Evolutionary conservation across 2,329 filamentous ascomycete species (phyloP), one percentile per base, ranked within the genome.

Genomic region (Neurospora sp.): DNA sequence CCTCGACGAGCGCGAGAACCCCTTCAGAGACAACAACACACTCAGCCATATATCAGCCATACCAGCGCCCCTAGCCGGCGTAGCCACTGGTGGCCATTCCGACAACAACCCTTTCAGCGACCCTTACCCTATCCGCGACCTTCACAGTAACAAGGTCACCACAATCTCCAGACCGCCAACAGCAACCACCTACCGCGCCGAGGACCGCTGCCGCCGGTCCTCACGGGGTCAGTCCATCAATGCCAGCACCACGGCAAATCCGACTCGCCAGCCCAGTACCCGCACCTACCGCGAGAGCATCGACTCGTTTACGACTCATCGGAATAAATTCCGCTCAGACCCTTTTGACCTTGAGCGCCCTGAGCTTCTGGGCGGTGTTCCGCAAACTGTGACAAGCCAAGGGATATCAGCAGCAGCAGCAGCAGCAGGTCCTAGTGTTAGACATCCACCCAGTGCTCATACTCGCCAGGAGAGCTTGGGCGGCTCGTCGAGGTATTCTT

Each of bases 301-400:
- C n/a, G 78, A 75, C 17, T 81, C 81, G 1, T 81, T 83, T 65
- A 81, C 81, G 65, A 82, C 80, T 6, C 79, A 81, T 17, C 83
- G 84, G 69, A 85, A 84, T 74, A 87, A 87, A 75, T 87, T 88
- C 76, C 85, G 87, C 65, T 89, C 87, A 1, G 87, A 90, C 73
- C 88, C 87, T 1, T 90, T 90, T 74, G 88, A 90, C 73, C 81
- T 90, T n/a, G 88, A 90, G 75, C 78, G 82, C 62, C 81, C 85
- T 40, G 81, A 86, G 74, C 78, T 85, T 6, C 79, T 83, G 3
- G 75, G 74, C 39, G 75, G 76, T 17, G 74, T 74, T 66, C 11
- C 19, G 46, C 46, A 15, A 15, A 12, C 11, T 6, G 4, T 28
- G 46, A 19, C 19, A 52, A 52, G 43, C 52, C 57, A 52, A 52